These are phyloP conservation scores for Diaporthe sp. DNA, from an alignment of 2,329 filamentous ascomycete species.

Conservation along the genomic window DNA sequence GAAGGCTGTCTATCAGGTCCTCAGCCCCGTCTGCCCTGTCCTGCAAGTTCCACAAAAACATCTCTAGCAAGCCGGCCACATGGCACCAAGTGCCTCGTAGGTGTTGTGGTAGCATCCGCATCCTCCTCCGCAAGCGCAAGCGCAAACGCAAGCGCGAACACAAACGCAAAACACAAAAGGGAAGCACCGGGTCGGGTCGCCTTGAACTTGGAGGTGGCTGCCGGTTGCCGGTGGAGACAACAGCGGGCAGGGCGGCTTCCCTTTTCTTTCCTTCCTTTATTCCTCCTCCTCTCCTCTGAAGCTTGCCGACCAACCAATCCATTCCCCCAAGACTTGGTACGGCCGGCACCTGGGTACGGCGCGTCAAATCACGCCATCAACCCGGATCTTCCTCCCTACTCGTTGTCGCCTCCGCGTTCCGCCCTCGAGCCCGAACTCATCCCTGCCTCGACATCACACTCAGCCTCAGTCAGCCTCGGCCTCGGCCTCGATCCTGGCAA, in stretches of 20 bases:
- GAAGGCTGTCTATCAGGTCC: background rate
- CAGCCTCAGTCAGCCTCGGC: too few species aligned
- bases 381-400: background rate
- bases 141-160: background rate
- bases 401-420: background rate
- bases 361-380: conserved; percentile 29
- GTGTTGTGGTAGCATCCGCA: background rate
- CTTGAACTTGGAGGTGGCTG: background rate
- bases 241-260: background rate
- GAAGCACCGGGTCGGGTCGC: background rate
- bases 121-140: background rate
- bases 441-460: background rate
- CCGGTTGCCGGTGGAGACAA: conserved; percentile 14
- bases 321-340: background rate
- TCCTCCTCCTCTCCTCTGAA: background rate
- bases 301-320: background rate
- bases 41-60: background rate
- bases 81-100: background rate
- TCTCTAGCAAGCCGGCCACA: background rate
- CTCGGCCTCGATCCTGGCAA: background rate
- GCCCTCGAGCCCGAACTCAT: background rate
- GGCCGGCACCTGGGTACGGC: background rate
- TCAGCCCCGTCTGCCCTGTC: background rate
- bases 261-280: background rate
- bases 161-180: background rate